Percentiles rank a stretch among this genome's conserved stretches.
Evolutionary conservation across 257 asterid genomes (phyloP).

Genomic region (Solanum lycopersicoides): DNA sequence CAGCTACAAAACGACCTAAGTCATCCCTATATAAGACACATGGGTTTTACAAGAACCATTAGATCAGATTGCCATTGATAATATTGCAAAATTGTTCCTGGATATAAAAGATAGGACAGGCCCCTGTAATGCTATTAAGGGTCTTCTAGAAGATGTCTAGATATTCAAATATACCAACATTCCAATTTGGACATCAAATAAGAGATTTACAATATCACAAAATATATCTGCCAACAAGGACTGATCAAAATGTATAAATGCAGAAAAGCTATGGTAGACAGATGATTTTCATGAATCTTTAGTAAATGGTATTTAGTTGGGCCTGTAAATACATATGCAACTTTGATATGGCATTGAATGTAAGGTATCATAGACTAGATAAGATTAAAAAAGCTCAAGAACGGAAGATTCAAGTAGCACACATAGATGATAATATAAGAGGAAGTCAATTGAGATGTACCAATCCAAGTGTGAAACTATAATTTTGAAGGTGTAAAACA

Average conservation of each 20-base stretch:
- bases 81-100: not conserved
- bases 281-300: not conserved
- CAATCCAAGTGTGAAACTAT: not conserved
- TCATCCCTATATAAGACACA: constrained; percentile 59
- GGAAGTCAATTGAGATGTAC: not conserved
- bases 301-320: not conserved
- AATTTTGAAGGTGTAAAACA: not conserved
- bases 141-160: not conserved
- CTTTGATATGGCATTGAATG: not conserved
- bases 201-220: not conserved
- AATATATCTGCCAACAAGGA: not conserved
- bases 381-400: not conserved
- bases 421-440: not conserved
- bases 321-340: not conserved
- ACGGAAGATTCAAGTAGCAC: not conserved
- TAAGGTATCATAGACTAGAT: not conserved
- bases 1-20: constrained; percentile 72
- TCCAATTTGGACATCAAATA: not conserved
- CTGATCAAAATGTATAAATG: not conserved
- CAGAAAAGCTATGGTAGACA: not conserved
- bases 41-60: not conserved
- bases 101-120: not conserved
- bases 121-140: not conserved
- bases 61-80: not conserved
- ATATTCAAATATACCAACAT: not conserved